A percentile compares a stretch with the other conserved stretches of the same genome.
Conservation (phyloP, 2,329 filamentous ascomycete genomes). For the Intubia oerlemansii region DNA sequence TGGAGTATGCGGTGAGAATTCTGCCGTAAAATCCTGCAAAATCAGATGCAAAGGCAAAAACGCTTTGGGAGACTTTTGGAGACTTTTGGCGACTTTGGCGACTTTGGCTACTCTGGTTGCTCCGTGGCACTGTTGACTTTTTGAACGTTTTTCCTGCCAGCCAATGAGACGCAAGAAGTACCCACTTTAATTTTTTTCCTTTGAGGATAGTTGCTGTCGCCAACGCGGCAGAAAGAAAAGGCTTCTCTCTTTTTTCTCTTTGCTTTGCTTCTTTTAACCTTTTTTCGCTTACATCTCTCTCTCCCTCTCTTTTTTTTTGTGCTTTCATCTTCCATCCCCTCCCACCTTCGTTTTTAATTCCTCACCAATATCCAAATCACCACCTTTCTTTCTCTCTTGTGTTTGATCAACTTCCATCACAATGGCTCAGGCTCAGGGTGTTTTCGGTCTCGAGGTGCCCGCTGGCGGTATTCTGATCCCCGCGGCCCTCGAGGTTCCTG, state of each 20-base stretch:
- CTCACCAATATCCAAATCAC: conserved; percentile 4
- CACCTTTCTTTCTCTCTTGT: not conserved
- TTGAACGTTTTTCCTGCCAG: too few relatives aligned
- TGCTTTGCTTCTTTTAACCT: conserved; percentile 2
- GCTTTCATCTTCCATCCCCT: conserved; percentile 10
- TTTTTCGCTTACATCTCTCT: conserved; percentile 3
- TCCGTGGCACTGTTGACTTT: too few relatives aligned
- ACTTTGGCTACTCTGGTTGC: too few relatives aligned
- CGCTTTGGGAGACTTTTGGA: too few relatives aligned
- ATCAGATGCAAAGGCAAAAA: too few relatives aligned
- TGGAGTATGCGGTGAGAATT: too few relatives aligned
- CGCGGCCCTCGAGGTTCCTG: conserved; percentile 57
- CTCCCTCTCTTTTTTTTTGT: conserved; percentile 9
- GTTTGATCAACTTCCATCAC: not conserved
- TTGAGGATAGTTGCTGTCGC: too few relatives aligned
- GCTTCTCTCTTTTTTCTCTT: conserved; percentile 3
- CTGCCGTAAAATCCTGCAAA: too few relatives aligned
- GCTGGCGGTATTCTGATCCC: conserved; percentile 66
- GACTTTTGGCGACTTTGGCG: too few relatives aligned
- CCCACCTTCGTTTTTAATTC: too few relatives aligned
- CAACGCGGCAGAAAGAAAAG: conserved; percentile 1
- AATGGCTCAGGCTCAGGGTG: conserved; percentile 8
- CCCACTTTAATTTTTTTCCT: conserved; percentile 8
- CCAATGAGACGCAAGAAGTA: too few relatives aligned
- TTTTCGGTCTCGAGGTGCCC: conserved; percentile 86